phyloP scores from a whole-genome alignment of 345 rosid species.

The Populus tremula region DNA sequence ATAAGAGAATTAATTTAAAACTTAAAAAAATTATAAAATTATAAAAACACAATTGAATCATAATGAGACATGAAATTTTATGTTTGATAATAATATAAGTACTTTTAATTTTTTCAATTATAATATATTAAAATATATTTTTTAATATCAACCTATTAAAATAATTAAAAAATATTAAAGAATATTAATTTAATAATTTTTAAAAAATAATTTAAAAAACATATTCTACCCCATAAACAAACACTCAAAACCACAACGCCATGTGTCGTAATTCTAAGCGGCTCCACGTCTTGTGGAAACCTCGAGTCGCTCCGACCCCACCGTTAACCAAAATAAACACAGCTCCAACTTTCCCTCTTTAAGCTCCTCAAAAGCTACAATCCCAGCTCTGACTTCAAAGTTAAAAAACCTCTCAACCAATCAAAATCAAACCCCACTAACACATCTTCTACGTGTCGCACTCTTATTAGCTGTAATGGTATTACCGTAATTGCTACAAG shows the following conservation, averaged over 20 bases:
- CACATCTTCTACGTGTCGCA: background rate
- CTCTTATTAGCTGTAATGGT: conserved; percentile 3
- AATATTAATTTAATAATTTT: no score
- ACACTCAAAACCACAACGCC: background rate
- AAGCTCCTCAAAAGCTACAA: background rate
- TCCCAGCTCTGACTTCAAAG: background rate
- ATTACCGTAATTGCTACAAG: conserved; percentile 17
- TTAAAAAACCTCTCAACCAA: background rate
- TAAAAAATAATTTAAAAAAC: no score
- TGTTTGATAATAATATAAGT: no score
- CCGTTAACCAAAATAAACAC: background rate
- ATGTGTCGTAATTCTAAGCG: conserved; percentile 1
- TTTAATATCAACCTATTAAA: no score
- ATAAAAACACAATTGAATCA: no score
- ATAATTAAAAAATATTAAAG: no score
- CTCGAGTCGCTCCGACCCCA: background rate
- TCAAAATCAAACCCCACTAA: background rate
- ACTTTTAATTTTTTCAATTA: no score
- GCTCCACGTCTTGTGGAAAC: conserved; percentile 17
- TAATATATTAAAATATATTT: no score
- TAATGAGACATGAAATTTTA: no score
- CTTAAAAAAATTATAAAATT: no score
- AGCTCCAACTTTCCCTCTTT: background rate
- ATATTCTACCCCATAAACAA: no score
- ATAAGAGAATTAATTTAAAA: no score